phyloP scores from a whole-genome alignment of 768 basidiomycete genomes.

The Pseudohyphozyma bogoriensis region DNA sequence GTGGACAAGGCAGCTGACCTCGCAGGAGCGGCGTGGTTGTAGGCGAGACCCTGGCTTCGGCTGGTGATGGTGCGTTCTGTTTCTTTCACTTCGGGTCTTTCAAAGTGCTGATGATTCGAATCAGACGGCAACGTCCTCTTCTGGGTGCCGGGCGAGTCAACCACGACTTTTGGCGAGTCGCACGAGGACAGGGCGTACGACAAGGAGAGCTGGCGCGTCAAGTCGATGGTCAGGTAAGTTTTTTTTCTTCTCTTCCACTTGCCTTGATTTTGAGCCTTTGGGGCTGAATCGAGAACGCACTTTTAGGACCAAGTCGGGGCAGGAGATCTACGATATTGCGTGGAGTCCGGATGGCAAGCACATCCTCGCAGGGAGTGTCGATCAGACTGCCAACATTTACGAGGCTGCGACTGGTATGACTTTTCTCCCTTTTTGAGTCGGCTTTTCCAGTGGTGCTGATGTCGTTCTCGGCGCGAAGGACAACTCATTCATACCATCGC shows the following conservation, averaged over 20 bases:
- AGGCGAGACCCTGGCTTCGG: slow-evolving; percentile 90
- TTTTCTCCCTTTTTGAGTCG: slow-evolving; percentile 1
- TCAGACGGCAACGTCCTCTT: slow-evolving; percentile 94
- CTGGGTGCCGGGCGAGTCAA: slow-evolving; percentile 73
- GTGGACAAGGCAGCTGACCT: background rate
- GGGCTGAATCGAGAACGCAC: background rate
- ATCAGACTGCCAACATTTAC: slow-evolving; percentile 84
- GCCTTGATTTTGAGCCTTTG: background rate
- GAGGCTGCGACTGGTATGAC: slow-evolving; percentile 57
- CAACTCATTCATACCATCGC: slow-evolving; percentile 80
- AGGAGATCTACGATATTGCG: slow-evolving; percentile 95
- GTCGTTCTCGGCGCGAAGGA: slow-evolving; percentile 44
- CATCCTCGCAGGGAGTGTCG: slow-evolving; percentile 90
- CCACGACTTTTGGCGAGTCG: slow-evolving; percentile 70
- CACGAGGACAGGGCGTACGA: slow-evolving; percentile 74
- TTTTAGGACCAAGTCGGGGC: slow-evolving; percentile 64
- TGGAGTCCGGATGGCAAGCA: slow-evolving; percentile 96
- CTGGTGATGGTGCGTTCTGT: slow-evolving; percentile 73
- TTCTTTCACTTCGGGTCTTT: background rate
- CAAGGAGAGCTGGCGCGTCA: slow-evolving; percentile 89
- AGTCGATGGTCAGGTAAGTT: slow-evolving; percentile 66
- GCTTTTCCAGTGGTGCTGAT: background rate
- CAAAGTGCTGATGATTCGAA: background rate
- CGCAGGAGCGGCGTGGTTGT: background rate
- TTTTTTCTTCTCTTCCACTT: no score